Percentiles rank a stretch among this genome's conserved stretches.
phyloP scores from a whole-genome alignment of 2,329 filamentous ascomycete species.

The Saccharata proteae region DNA sequence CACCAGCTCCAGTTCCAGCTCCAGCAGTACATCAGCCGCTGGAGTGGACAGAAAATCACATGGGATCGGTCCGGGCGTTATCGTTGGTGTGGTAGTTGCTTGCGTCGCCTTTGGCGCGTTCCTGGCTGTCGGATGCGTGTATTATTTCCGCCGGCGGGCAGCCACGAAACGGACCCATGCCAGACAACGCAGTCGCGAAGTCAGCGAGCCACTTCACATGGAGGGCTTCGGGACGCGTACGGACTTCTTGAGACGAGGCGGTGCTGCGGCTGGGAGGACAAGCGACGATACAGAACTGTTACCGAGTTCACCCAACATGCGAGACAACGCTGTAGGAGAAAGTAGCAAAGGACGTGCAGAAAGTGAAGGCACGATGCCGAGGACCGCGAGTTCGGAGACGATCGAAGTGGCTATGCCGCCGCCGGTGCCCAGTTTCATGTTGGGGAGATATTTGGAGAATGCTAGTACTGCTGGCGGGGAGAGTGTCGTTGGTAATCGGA shows the following conservation, averaged over 20 bases:
- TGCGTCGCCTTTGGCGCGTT: not conserved
- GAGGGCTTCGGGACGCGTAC: constrained; percentile 1
- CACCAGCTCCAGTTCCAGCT: constrained; percentile 3
- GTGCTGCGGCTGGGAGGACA: constrained; percentile 13
- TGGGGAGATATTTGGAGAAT: not conserved
- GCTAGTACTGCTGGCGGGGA: not conserved
- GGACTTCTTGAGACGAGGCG: constrained; percentile 6
- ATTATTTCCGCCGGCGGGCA: too few relatives aligned
- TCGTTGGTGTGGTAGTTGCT: constrained; percentile 26
- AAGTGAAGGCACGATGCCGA: constrained; percentile 10
- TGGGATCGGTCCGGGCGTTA: constrained; percentile 15
- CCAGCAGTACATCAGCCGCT: constrained; percentile 3
- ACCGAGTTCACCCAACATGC: too few relatives aligned
- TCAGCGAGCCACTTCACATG: constrained; percentile 5
- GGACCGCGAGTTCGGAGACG: constrained; percentile 29
- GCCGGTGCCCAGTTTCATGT: constrained; percentile 7
- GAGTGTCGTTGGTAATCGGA: not conserved
- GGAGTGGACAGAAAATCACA: constrained; percentile 1
- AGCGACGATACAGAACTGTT: too few relatives aligned
- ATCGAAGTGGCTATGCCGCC: constrained; percentile 32
- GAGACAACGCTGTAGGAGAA: too few relatives aligned
- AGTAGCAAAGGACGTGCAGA: constrained; percentile 6
- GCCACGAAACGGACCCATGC: not conserved
- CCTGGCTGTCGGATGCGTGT: too few relatives aligned
- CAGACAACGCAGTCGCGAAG: not conserved